Evolutionary conservation across 768 basidiomycete species (phyloP), one percentile per base, ranked within the genome.

Genomic region (Sistotremastrum suecicum): DNA sequence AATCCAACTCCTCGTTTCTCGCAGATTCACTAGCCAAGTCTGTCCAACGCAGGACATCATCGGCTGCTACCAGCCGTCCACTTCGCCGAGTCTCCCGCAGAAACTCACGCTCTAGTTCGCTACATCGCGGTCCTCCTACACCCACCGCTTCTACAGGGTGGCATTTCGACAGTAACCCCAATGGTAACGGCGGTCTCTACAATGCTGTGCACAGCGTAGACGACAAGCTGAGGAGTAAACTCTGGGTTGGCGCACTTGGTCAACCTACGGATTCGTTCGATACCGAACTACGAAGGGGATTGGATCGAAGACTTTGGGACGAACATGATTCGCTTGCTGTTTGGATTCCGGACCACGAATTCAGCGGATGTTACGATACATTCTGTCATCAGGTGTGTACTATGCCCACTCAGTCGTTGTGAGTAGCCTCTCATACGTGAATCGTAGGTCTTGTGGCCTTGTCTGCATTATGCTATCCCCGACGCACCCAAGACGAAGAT

Each of bases 401-500:
- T 54, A 60, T 50, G 48, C 58, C 38, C 29, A 64, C 65, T 48
- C 55, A 53, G 47, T 35, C 34, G 30, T 44, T 44, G 30, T 10
- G 11, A 48, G 7, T 31, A 32, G 31, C 35, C 7, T 10, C 35
- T 29, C 7, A 50, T 12, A 42, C 49, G 33, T 12, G 9, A 35
- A 32, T 33, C 32, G n/a, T 38, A 67, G 61, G 85, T 90, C 11
- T 70, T 90, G 31, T 91, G 87, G 87, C 87, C 87, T 0, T 82
- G 80, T 51, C 65, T 91, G 11, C 87, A 90, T 59, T 90, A 87
- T 54, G 81, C 83, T 7, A 74, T 89, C 41, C 86, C 86, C 2
- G 86, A 89, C 55, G 87, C 86, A 1, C 86, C 86, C 0, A 87
- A 84, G 64, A 88, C 81, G 0, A 87, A 83, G 51, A 58, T 74